Percentiles rank a stretch among this genome's conserved stretches.
Conservation (phyloP, 2,329 filamentous ascomycete genomes). For the Scedosporium aurantiacum region DNA sequence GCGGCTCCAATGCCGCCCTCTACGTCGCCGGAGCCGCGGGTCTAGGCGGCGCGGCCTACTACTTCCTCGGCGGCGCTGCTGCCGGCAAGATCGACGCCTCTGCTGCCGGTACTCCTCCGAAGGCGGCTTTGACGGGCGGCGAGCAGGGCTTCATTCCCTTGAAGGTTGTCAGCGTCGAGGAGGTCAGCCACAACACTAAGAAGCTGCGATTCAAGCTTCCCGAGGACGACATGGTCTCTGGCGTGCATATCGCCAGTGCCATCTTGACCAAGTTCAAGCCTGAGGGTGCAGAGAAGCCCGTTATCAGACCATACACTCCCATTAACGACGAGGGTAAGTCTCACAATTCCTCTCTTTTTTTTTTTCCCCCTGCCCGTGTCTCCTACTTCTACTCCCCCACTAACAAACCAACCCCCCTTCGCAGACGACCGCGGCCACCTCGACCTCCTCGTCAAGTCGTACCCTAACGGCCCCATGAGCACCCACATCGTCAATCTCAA, state of each 20-base stretch:
- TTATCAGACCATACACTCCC: conserved; percentile 87
- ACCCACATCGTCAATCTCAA: conserved; percentile 74
- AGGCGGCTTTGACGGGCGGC: conserved; percentile 60
- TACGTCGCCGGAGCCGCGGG: conserved; percentile 49
- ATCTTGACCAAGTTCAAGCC: conserved; percentile 88
- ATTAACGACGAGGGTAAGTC: conserved; percentile 68
- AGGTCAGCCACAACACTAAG: conserved; percentile 92
- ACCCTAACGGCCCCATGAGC: conserved; percentile 86
- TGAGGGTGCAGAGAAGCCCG: conserved; percentile 70
- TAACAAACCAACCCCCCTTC: not conserved
- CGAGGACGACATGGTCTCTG: conserved; percentile 73
- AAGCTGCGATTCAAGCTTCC: conserved; percentile 78
- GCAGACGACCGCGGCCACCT: conserved; percentile 66
- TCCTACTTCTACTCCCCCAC: not conserved
- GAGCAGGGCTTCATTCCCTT: conserved; percentile 83
- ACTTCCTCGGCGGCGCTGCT: conserved; percentile 29
- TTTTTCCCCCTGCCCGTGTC: not conserved
- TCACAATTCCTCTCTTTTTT: not conserved
- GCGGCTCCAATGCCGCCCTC: conserved; percentile 47
- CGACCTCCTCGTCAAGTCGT: conserved; percentile 86
- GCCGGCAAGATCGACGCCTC: conserved; percentile 46
- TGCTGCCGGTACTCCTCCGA: conserved; percentile 25
- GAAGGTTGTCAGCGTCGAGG: conserved; percentile 66
- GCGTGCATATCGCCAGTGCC: conserved; percentile 72
- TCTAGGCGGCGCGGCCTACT: conserved; percentile 48